These are phyloP conservation scores for Sordariomycetes sp. DNA, from an alignment of 2,329 filamentous ascomycete species.

Conservation along the genomic window DNA sequence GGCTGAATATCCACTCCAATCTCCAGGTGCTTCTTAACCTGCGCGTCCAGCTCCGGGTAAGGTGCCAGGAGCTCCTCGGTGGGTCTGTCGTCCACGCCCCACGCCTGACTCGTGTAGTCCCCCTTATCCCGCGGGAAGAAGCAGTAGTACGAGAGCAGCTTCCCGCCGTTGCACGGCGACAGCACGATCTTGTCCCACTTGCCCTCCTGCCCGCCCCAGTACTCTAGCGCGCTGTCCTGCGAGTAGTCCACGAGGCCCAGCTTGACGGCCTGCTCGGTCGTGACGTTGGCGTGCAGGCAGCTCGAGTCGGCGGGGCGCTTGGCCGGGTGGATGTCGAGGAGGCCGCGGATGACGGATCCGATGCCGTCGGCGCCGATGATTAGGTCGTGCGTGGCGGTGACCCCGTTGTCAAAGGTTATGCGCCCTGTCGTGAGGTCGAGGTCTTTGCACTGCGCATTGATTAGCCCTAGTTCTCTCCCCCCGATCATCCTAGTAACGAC, in stretches of 20 bases:
- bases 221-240: conserved; percentile 49
- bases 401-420: conserved; percentile 43
- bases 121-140: conserved; percentile 51
- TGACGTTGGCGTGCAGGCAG: conserved; percentile 56
- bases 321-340: conserved; percentile 51
- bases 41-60: conserved; percentile 47
- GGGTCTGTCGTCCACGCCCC: conserved; percentile 40
- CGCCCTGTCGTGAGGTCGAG: conserved; percentile 40
- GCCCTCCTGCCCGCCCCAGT: conserved; percentile 56
- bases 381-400: conserved; percentile 40
- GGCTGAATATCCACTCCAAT: conserved; percentile 54
- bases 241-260: conserved; percentile 55
- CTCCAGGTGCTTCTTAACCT: conserved; percentile 44
- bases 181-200: conserved; percentile 62
- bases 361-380: conserved; percentile 58
- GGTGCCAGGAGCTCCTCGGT: conserved; percentile 50
- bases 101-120: conserved; percentile 50
- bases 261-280: conserved; percentile 46
- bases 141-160: conserved; percentile 58
- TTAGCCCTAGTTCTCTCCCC: neutral
- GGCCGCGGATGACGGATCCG: conserved; percentile 50
- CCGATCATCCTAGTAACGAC: neutral
- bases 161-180: conserved; percentile 56
- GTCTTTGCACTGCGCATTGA: conserved; percentile 26
- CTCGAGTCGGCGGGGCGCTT: conserved; percentile 48